These are phyloP conservation scores for Nicotiana otophora DNA, from an alignment of 257 asterid species.

Conservation along the genomic window DNA sequence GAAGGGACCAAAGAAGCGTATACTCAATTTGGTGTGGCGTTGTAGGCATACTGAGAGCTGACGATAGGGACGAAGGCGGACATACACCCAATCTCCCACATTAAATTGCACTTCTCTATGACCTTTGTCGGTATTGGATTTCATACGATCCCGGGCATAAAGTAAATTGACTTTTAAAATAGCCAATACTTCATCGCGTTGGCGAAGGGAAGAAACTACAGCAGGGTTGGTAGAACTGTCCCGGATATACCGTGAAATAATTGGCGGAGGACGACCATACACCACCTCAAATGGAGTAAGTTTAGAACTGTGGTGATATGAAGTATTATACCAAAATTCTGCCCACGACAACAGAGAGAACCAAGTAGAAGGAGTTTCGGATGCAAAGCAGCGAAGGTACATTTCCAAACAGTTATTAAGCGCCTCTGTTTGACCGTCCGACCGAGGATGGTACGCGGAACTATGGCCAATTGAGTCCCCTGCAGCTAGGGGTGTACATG, in stretches of 20 bases:
- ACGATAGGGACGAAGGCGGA: background rate
- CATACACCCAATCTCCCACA: background rate
- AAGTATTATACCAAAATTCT: background rate
- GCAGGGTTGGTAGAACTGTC: background rate
- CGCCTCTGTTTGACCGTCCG: background rate
- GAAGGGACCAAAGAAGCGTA: background rate
- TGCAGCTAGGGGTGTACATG: background rate
- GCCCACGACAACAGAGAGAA: background rate
- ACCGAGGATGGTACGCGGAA: background rate
- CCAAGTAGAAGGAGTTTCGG: background rate
- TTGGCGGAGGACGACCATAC: background rate
- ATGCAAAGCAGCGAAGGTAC: background rate
- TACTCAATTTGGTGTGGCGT: background rate
- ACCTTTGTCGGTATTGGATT: background rate
- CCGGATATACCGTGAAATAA: background rate
- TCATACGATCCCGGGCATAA: background rate
- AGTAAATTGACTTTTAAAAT: background rate
- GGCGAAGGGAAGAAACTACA: background rate
- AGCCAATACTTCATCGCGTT: background rate
- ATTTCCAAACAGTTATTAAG: background rate
- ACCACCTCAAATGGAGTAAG: background rate
- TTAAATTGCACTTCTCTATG: background rate
- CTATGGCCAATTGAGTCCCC: background rate
- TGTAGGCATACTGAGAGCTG: background rate
- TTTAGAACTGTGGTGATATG: background rate